Base-by-base conservation (phyloP, 495 filamentous ascomycete genomes). In the Daldinia vernicosa region DNA sequence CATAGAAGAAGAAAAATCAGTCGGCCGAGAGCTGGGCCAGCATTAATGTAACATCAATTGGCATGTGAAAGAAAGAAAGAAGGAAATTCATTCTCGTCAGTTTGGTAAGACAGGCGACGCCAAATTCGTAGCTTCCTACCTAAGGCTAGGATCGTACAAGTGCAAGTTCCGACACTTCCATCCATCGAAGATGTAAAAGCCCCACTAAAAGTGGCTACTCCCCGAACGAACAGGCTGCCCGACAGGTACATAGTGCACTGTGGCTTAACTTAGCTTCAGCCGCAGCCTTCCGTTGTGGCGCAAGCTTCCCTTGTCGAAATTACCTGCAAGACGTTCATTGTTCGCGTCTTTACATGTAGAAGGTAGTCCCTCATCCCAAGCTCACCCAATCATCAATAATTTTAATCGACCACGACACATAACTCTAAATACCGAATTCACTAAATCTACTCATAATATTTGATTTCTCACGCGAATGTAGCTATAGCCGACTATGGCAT, bases 401-500 rank as follows among this genome's bases (percentile, higher is more conserved):
- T 32, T 55, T 57, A 56, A 60, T 50, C 27, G 56, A 55, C 30
- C 45, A 66, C 33, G 24, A 39, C 39, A 50, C 45, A 12, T 56
- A 56, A 30, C n/a, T 22, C 1, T 15, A 15, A 33, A 50, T 12
- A 8, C 22, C 0, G 12, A 24, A 19, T 22, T 45, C 17, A 5
- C 3, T 32, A 28, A 60, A 26, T n/a, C 33, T 43, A 53, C 24
- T 30, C 27, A 47, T 30, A 12, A 32, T 9, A 15, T 28, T 53
- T 11, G 11, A 47, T 56, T 52, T 7, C 28, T 19, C 27, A 52
- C 22, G 17, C 67, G 64, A 64, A 67, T 59, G 61, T 63, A 27
- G 26, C 54, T 51, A 45, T 59, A 64, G 32, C 43, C 54, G 28
- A 74, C 55, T 56, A 84, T 84, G 82, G 75, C 82, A 59, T 83